Conservation (phyloP, 2,329 filamentous ascomycete species). For the Colletotrichum sp. region DNA sequence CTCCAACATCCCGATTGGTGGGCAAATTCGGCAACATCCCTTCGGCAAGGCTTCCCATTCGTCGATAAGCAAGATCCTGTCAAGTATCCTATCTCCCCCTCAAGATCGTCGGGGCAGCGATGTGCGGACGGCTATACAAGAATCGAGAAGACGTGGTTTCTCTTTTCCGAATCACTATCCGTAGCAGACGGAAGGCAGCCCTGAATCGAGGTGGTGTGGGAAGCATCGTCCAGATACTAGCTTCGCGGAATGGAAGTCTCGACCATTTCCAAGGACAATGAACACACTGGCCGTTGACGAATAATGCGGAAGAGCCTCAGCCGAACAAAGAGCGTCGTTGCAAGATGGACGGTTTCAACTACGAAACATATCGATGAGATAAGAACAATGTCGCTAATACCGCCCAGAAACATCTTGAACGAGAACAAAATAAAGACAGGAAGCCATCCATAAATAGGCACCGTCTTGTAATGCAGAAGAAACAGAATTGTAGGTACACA, state of each 20-base stretch:
- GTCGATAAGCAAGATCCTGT: background rate
- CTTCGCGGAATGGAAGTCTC: background rate
- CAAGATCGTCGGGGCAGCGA: background rate
- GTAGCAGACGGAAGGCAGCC: background rate
- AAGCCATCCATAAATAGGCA: background rate
- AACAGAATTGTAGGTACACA: background rate
- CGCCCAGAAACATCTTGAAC: background rate
- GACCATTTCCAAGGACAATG: background rate
- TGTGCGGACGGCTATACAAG: background rate
- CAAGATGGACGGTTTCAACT: background rate
- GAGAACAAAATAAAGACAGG: background rate
- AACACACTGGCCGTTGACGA: background rate
- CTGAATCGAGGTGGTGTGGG: background rate
- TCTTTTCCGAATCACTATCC: background rate
- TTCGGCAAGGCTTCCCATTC: background rate
- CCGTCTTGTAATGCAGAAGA: conserved; percentile 18
- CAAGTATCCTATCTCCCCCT: background rate
- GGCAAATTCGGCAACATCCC: background rate
- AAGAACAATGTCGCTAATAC: background rate
- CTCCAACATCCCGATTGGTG: background rate
- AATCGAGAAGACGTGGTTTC: background rate
- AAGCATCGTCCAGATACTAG: background rate
- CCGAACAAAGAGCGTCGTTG: background rate
- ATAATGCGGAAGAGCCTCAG: background rate
- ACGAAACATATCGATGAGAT: background rate